Base-by-base conservation (phyloP, 2,329 filamentous ascomycete genomes). In the Ramularia collo-cygni region DNA sequence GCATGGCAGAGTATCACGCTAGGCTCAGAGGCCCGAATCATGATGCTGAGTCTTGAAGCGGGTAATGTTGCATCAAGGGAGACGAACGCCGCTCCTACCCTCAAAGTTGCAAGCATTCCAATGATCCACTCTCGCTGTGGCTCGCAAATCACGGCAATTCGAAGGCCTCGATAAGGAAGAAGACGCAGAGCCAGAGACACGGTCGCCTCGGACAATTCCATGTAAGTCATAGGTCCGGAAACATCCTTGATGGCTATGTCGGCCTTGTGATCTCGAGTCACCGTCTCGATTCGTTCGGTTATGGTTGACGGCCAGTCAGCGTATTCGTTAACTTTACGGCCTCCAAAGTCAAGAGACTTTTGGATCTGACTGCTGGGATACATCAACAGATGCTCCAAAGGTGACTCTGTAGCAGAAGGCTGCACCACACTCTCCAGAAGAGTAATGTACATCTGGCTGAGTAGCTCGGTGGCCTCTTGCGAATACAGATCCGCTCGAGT, bases 61-160 rank as follows among this genome's bases (percentile, higher is more conserved):
- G 46, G 44, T 12, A 49, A 41, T 16, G 42, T 50, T 18, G 45
- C 35, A 17, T 50, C 47, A 9, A 46, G 40, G n/a, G 47, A 40
- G 16, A 47, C 38, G 18, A 44, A 46, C 2, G 37, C 40, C 1
- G 34, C 42, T 13, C 47, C 45, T 2, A 38, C 17, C 15, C 42
- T 37, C 9, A 42, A 35, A 10, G 42, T 37, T 4, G 40, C 45
- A 27, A 46, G 42, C 42, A 47, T 45, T n/a, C 39, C 30, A 24
- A 44, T 18, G 3, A 46, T 29, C 39, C 42, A 44, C 3, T 44
- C 35, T 32, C 39, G 33, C 28, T 37, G 35, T 1, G 44, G 45
- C 19, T 44, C 39, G 14, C 42, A 44, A 8, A 49, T 24, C 2
- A 46, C 46, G 9, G 41, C 45, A 14, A 47, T 40, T 4, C 44